These are phyloP conservation scores for Cyamopsis tetragonoloba DNA, from an alignment of 306 rosid genomes.

Conservation along the genomic window DNA sequence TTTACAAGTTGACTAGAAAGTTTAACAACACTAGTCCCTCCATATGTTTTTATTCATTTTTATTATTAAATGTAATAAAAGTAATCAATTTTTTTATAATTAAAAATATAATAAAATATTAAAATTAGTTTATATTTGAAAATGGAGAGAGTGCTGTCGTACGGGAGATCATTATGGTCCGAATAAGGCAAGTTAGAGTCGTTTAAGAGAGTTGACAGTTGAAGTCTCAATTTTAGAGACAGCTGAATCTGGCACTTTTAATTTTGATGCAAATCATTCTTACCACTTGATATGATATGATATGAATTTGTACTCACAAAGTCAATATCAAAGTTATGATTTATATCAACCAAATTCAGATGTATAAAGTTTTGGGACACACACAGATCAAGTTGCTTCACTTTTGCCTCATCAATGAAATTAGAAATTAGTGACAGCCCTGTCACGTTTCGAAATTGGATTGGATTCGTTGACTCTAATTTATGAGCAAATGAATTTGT, in stretches of 20 bases:
- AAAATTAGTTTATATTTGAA: too few relatives aligned
- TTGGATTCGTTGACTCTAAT: conserved; percentile 5
- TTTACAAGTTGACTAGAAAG: too few relatives aligned
- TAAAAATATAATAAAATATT: too few relatives aligned
- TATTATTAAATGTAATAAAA: too few relatives aligned
- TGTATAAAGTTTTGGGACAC: conserved; percentile 22
- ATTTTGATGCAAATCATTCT: not conserved
- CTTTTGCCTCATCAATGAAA: conserved; percentile 1
- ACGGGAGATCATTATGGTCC: not conserved
- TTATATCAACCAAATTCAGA: conserved; percentile 38
- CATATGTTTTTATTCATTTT: too few relatives aligned
- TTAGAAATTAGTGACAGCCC: not conserved
- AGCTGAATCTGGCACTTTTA: not conserved
- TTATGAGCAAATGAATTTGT: not conserved
- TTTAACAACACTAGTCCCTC: too few relatives aligned
- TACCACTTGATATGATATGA: conserved; percentile 8
- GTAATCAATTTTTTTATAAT: too few relatives aligned
- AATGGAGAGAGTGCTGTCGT: not conserved
- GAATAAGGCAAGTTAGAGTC: not conserved
- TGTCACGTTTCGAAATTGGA: conserved; percentile 3
- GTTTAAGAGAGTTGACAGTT: not conserved
- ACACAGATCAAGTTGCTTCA: conserved; percentile 19
- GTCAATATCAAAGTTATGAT: conserved; percentile 23
- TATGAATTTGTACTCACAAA: too few relatives aligned
- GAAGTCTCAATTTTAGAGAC: not conserved